These are phyloP conservation scores for Umbellularia californica DNA, from an alignment of 164 flowering plant genomes.

Conservation along the genomic window DNA sequence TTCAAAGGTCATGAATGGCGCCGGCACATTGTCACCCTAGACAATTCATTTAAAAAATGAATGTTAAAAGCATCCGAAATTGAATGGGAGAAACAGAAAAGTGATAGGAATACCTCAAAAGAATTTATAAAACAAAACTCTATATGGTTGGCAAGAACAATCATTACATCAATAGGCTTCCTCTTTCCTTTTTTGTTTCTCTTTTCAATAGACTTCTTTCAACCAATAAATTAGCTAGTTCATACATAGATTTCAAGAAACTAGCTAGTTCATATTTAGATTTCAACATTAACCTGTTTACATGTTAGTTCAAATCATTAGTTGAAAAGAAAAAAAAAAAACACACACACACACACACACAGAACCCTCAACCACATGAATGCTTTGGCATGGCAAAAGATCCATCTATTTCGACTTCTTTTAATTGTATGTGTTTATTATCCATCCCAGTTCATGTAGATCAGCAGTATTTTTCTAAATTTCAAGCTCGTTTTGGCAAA, in stretches of 20 bases:
- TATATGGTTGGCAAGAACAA: too few relatives aligned
- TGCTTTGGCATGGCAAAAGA: neutral
- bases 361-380: neutral
- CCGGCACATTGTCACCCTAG: slow-evolving; percentile 80
- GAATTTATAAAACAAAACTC: too few relatives aligned
- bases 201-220: too few relatives aligned
- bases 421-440: too few relatives aligned
- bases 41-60: slow-evolving; percentile 14
- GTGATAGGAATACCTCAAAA: too few relatives aligned
- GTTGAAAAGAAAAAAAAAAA: neutral
- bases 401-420: too few relatives aligned
- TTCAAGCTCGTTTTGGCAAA: neutral
- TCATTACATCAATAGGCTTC: too few relatives aligned
- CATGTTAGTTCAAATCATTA: neutral
- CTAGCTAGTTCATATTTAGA: too few relatives aligned
- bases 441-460: neutral
- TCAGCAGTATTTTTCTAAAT: neutral
- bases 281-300: neutral
- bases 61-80: slow-evolving; percentile 9
- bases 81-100: neutral
- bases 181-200: too few relatives aligned
- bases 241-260: too few relatives aligned
- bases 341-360: too few relatives aligned
- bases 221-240: too few relatives aligned
- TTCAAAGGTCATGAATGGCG: slow-evolving; percentile 83